Base-by-base conservation (phyloP, 2,329 filamentous ascomycete genomes). In the Xylaria sp. region DNA sequence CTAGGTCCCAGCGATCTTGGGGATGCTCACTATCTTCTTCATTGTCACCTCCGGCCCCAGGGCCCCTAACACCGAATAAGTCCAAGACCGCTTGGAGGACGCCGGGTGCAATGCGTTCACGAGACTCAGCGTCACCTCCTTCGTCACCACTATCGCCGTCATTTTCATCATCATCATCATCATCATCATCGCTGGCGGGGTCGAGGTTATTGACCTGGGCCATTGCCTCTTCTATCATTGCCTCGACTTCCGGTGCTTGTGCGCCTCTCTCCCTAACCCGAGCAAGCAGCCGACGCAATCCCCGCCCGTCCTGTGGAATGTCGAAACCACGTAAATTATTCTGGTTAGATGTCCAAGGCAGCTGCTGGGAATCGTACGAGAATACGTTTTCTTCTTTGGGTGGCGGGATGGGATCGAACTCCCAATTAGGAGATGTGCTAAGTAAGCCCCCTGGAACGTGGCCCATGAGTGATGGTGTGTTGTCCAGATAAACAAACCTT, bases 321-420 rank as follows among this genome's bases (percentile, higher is more conserved):
- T 60, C 60, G 11, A 28, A 15, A 15, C 60, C 59, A 28, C 33
- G 55, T 23, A 59, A 19, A 6, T 38, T 50, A 17, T 53, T 70
- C 61, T 11, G 73, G 67, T 6, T 17, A 23, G 69, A 69, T 7
- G 68, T 43, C 82, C 82, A 85, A 0, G 82, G 82, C 40, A 78
- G 70, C 55, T 69, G 71, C 61, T 82, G 79, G 28, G 75, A 75
- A 9, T 77, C 70, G 61, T 78, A 73, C 0, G 80, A 81, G 65
- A 86, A 85, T 9, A 83, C 74, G 65, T 87, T 87, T 8, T 83
- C 77, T 15, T 78, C 77, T 38, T 85, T 78, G 0, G 83, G 76
- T 1, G 93, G 94, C 19, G 93, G 92, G 14, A 97, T 79, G 1
- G 92, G 92, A 72, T 97, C 94, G 21, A 92, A 95, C 17, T 92